These are phyloP conservation scores for Macadamia tetraphylla DNA, from an alignment of 164 flowering plant genomes.

Conservation along the genomic window DNA sequence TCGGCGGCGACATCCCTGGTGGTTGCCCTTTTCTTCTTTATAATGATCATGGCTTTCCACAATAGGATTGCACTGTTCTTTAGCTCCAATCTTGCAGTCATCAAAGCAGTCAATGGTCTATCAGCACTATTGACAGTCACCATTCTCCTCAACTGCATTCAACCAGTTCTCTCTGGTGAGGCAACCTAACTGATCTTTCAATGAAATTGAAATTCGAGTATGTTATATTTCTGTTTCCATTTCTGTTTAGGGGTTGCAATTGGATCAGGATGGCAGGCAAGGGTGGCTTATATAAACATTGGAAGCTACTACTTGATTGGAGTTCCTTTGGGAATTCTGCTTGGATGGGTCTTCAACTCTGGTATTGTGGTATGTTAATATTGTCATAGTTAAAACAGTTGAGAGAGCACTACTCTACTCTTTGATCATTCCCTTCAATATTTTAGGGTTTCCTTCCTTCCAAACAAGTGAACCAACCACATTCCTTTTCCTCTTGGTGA, in stretches of 20 bases:
- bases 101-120: constrained; percentile 36
- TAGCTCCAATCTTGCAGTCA: constrained; percentile 37
- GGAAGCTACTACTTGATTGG: constrained; percentile 64
- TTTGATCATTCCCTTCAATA: not conserved
- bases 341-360: constrained; percentile 43
- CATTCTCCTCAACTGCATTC: constrained; percentile 60
- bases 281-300: constrained; percentile 56
- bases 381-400: too few relatives aligned
- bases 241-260: constrained; percentile 51
- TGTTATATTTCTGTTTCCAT: not conserved
- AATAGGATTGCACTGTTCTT: constrained; percentile 42
- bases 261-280: constrained; percentile 73
- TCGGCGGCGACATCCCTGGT: constrained; percentile 35
- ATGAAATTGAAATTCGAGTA: too few relatives aligned
- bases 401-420: too few relatives aligned
- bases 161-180: constrained; percentile 65
- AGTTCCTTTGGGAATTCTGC: constrained; percentile 47
- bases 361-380: constrained; percentile 40
- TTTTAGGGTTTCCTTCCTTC: not conserved
- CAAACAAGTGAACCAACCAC: not conserved
- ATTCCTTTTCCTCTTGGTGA: not conserved
- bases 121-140: constrained; percentile 48
- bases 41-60: constrained; percentile 37
- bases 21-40: constrained; percentile 51
- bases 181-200: not conserved